Conservation (phyloP, 345 rosid genomes). For the Raphanus raphanistrum region DNA sequence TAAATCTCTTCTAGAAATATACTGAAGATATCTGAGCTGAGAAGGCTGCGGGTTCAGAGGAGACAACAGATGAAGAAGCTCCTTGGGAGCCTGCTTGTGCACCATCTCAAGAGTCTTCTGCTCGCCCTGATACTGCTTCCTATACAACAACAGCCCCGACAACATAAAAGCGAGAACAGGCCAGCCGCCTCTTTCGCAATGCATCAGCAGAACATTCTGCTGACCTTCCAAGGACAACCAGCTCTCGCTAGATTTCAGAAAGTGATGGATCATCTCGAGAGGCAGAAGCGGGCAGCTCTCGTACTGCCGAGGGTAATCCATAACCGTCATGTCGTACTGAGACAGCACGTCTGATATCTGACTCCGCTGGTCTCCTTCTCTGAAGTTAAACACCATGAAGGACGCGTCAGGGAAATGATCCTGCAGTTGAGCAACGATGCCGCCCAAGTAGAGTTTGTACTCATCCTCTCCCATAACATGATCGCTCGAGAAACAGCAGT, state of each 20-base stretch:
- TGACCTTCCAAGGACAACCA: slow-evolving; percentile 94
- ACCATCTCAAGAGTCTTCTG: slow-evolving; percentile 98
- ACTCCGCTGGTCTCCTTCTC: slow-evolving; percentile 92
- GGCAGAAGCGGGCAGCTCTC: slow-evolving; percentile 89
- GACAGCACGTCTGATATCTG: slow-evolving; percentile 83
- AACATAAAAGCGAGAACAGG: slow-evolving; percentile 98
- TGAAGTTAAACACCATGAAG: slow-evolving; percentile 95
- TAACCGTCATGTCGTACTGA: slow-evolving; percentile 92
- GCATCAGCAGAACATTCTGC: slow-evolving; percentile 91
- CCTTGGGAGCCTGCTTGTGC: slow-evolving; percentile 95
- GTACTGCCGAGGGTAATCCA: slow-evolving; percentile 96
- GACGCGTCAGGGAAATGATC: slow-evolving; percentile 94
- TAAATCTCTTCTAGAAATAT: slow-evolving; percentile 85
- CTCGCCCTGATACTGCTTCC: slow-evolving; percentile 88
- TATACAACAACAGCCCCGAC: slow-evolving; percentile 82
- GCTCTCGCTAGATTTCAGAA: slow-evolving; percentile 90
- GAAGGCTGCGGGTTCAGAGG: slow-evolving; percentile 93
- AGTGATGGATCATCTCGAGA: slow-evolving; percentile 92
- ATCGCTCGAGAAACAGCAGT: slow-evolving; percentile 94
- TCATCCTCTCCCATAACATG: slow-evolving; percentile 91
- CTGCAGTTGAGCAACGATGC: slow-evolving; percentile 93
- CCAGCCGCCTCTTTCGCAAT: slow-evolving; percentile 98
- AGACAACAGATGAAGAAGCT: slow-evolving; percentile 78
- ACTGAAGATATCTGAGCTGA: slow-evolving; percentile 94
- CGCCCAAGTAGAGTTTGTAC: slow-evolving; percentile 84